Evolutionary conservation across 2,329 filamentous ascomycete species (phyloP), one percentile per base, ranked within the genome.

Genomic region (Diplodia corticola): DNA sequence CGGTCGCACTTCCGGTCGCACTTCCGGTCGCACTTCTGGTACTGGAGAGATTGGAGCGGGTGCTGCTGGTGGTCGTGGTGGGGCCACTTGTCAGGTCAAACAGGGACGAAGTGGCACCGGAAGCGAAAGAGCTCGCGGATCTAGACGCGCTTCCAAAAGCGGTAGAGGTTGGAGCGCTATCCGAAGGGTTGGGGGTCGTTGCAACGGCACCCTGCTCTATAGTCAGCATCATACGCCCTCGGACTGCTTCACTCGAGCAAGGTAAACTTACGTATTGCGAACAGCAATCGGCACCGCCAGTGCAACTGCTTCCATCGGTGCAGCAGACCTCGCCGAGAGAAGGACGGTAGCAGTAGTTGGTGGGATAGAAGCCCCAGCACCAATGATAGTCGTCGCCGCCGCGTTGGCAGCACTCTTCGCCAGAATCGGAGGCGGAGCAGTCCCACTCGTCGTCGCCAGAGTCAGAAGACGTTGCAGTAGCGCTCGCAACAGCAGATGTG

Each of bases 291-390:
- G 28, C 24, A 5, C 61, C 48, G 22, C 48, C 22, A 22, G n/a
- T 22, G 61, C 61, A 64, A 5, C 44, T n/a, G 24, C 10, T 40
- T 13, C 46, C 54, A 46, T 60, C 64, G 30, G n/a, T 50, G 46
- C 64, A 66, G 64, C 64, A 66, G 17, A 66, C 64, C 49, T 66
- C 64, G 28, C 64, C 64, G 22, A 33, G 28, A 5, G n/a, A 44
- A 54, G 64, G 64, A 5, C 54, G 44, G 30, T 61, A 66, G 64
- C 64, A 66, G 44, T 54, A 51, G 44, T 50, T 60, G 9, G 54
- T 60, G 17, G 64, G 64, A 26, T 48, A 55, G 37, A 35, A 46
- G 37, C 63, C 63, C 50, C 22, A 54, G 63, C 63, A 64, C 50
- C 40, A 64, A 35, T 55, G 50, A n/a, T 30, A 35, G n/a, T 37